Evolutionary conservation across 306 rosid species (phyloP), one percentile per base, ranked within the genome.

Genomic region (Cucurbita argyrosperma): DNA sequence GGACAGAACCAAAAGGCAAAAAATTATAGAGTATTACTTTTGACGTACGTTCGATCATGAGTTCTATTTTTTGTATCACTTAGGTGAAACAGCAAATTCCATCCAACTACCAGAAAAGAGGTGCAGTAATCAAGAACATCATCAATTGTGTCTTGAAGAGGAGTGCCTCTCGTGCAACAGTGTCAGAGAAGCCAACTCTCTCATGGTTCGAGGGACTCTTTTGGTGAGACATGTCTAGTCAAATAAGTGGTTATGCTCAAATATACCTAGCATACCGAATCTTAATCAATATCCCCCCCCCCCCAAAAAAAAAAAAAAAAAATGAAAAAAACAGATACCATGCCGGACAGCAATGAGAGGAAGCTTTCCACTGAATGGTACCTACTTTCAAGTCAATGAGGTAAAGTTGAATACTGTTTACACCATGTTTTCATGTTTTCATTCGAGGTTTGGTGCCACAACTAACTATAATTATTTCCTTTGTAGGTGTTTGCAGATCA

Each of bases 351-450:
- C 98, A 46, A 93, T 86, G 96, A 84, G 87, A 60, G 98, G 98
- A 52, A 90, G 98, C 79, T 93, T 93, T 77, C 98, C 98, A 14
- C 89, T 93, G 50, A 93, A 93, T 42, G 98, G 98, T 66, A 93
- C 98, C 62, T 93, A 93, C 82, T 93, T 93, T 82, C 97, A 93
- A 82, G 98, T 93, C 77, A 93, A 93, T 67, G 97, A 93, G 98
- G 98, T 93, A 71, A 78, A 75, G 76, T 59, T 50, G 56, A 64
- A 76, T 16, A 6, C 21, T 55, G 19, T 59, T 62, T 46, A 39
- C 66, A 53, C 42, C 74, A 13, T 74, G 40, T 30, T 42, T 39
- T 61, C 40, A 21, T 76, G 69, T 66, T 39, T 57, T 37, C 55
- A 50, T 76, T 81, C 21, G 40, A 45, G 71, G 67, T 76, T 38